Percentiles rank a stretch among this genome's conserved stretches.
Conservation (phyloP, 345 rosid genomes). For the Euclidium syriacum region DNA sequence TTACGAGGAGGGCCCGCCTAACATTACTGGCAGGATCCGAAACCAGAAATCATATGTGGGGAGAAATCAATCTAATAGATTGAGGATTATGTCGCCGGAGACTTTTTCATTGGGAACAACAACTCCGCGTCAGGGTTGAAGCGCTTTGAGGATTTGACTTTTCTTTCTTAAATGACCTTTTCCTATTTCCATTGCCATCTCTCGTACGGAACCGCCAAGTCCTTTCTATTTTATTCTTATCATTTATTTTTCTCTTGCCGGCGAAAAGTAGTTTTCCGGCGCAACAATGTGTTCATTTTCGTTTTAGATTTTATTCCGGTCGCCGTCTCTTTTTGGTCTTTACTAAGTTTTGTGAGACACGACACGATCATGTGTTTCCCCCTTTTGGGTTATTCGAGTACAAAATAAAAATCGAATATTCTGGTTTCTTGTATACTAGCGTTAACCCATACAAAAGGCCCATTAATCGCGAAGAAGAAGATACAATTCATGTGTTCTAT, state of each 20-base stretch:
- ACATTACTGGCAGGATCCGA: neutral
- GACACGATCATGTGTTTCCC: too few species aligned
- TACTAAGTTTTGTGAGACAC: too few species aligned
- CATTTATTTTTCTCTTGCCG: neutral
- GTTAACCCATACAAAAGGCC: too few species aligned
- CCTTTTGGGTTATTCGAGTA: too few species aligned
- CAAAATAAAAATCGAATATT: too few species aligned
- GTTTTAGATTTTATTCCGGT: too few species aligned
- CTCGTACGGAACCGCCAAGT: neutral
- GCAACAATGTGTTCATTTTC: neutral
- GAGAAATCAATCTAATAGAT: neutral
- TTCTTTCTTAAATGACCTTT: neutral
- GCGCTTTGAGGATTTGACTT: conserved; percentile 12
- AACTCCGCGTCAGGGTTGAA: conserved; percentile 1
- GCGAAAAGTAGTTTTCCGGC: neutral
- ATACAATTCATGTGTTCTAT: too few species aligned
- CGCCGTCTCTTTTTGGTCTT: too few species aligned
- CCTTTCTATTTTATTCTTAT: neutral
- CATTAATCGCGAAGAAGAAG: too few species aligned
- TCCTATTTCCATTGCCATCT: neutral
- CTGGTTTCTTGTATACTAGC: too few species aligned
- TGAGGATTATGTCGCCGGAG: neutral
- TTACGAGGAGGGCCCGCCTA: conserved; percentile 2
- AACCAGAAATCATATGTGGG: neutral
- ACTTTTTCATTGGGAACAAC: neutral